A percentile compares a stretch with the other conserved stretches of the same genome.
Conservation (phyloP, 352 stramenopile genomes). For the Halophytophthora batemanensis region DNA sequence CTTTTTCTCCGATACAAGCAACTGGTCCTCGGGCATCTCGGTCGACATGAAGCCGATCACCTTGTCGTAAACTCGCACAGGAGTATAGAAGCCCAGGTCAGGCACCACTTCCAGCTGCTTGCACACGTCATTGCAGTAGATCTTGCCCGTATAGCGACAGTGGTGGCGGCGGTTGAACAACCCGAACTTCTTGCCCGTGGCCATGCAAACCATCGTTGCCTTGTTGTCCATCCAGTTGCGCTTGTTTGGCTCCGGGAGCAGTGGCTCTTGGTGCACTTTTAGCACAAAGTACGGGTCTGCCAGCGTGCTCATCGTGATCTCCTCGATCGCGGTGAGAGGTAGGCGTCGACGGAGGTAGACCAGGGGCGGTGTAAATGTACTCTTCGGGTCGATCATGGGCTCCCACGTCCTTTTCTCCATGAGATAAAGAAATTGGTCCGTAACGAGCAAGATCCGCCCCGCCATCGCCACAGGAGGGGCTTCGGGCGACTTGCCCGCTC, state of each 20-base stretch:
- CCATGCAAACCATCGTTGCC: constrained; percentile 78
- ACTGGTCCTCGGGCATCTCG: constrained; percentile 78
- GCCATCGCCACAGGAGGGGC: constrained; percentile 33
- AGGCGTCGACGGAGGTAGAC: constrained; percentile 73
- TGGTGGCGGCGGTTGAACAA: constrained; percentile 87
- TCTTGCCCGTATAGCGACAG: constrained; percentile 82
- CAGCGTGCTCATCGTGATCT: constrained; percentile 77
- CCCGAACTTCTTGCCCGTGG: constrained; percentile 84
- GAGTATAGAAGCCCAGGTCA: constrained; percentile 76
- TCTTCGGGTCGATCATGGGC: constrained; percentile 52
- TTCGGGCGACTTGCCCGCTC: constrained; percentile 13
- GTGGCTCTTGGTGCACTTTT: constrained; percentile 48
- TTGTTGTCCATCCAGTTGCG: constrained; percentile 87
- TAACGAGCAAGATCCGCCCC: constrained; percentile 64
- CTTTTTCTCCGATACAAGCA: constrained; percentile 83
- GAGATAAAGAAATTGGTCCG: constrained; percentile 69
- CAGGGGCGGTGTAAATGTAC: constrained; percentile 48
- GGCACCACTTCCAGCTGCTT: constrained; percentile 78
- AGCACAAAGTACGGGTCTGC: constrained; percentile 82
- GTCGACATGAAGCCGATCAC: constrained; percentile 80
- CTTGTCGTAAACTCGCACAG: constrained; percentile 76
- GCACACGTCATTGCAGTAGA: constrained; percentile 84
- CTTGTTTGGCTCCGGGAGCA: constrained; percentile 65
- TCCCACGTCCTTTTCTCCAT: constrained; percentile 75
- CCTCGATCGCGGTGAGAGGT: constrained; percentile 56